phyloP scores from a whole-genome alignment of 108 stramenopile species.

The Schizochytrium sp. region DNA sequence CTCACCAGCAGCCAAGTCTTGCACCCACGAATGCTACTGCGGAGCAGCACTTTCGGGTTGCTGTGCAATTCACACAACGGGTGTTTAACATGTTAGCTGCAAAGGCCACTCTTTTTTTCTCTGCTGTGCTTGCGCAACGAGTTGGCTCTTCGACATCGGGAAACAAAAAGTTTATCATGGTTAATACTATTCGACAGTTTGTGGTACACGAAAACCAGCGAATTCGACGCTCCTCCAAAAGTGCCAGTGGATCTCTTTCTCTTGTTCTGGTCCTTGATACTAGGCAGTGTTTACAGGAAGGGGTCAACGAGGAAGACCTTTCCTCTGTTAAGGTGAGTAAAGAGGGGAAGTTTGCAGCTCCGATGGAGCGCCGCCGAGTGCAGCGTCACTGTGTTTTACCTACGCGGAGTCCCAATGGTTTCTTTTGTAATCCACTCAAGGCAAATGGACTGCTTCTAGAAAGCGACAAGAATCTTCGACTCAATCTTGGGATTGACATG shows the following conservation, averaged over 20 bases:
- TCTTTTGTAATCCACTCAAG: neutral
- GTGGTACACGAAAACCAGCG: neutral
- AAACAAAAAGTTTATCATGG: neutral
- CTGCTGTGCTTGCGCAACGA: neutral
- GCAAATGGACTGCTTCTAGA: neutral
- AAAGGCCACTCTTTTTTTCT: slow-evolving; percentile 39
- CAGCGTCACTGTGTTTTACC: neutral
- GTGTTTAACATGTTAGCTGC: slow-evolving; percentile 13
- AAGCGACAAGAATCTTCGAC: neutral
- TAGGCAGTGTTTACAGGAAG: slow-evolving; percentile 22
- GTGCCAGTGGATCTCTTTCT: neutral
- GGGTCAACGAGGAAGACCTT: neutral
- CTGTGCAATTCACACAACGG: neutral
- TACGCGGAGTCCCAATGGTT: slow-evolving; percentile 10
- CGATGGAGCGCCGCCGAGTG: neutral
- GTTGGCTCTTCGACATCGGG: neutral
- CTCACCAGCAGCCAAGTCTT: neutral
- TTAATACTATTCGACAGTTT: neutral
- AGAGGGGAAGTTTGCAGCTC: neutral
- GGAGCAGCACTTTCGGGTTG: neutral
- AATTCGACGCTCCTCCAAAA: neutral
- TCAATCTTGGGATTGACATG: slow-evolving; percentile 1
- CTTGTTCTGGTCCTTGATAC: neutral
- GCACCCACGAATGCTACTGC: neutral
- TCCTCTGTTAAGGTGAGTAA: neutral